A percentile compares a stretch with the other conserved stretches of the same genome.
phyloP scores from a whole-genome alignment of 1,139 yeast species.

The Scheffersomyces quercinus region DNA sequence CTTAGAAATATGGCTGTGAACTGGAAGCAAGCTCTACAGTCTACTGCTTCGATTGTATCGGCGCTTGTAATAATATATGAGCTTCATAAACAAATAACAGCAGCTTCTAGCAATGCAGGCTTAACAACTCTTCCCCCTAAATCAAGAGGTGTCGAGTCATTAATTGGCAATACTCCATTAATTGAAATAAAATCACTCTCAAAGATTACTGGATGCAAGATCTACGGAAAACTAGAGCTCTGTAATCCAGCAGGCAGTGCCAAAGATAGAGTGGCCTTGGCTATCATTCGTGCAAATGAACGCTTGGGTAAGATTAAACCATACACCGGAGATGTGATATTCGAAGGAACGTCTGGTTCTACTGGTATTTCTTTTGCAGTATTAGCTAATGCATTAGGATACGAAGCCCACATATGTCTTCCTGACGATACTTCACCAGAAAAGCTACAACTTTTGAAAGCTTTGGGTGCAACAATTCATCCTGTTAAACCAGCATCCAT shows the following conservation, averaged over 20 bases:
- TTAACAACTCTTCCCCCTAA: slow-evolving; percentile 24
- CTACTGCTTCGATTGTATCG: slow-evolving; percentile 10
- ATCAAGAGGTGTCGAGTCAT: slow-evolving; percentile 44
- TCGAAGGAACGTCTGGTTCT: slow-evolving; percentile 95
- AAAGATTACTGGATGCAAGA: slow-evolving; percentile 71
- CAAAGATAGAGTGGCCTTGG: slow-evolving; percentile 89
- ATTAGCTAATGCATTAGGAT: slow-evolving; percentile 84
- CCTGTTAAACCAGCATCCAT: slow-evolving; percentile 94
- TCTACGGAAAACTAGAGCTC: slow-evolving; percentile 85
- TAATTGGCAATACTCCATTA: slow-evolving; percentile 90
- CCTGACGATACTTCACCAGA: slow-evolving; percentile 94
- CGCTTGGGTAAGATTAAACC: slow-evolving; percentile 57
- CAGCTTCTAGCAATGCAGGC: background rate
- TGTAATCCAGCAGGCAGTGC: slow-evolving; percentile 95
- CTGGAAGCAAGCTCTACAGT: slow-evolving; percentile 7
- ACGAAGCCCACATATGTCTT: slow-evolving; percentile 85
- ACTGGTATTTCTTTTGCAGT: slow-evolving; percentile 94
- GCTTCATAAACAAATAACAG: slow-evolving; percentile 4
- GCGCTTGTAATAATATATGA: slow-evolving; percentile 8
- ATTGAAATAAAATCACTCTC: slow-evolving; percentile 79
- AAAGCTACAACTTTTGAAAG: slow-evolving; percentile 66
- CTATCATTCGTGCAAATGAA: slow-evolving; percentile 75
- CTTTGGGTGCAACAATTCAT: slow-evolving; percentile 84
- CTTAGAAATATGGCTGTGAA: background rate
- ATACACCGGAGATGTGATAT: slow-evolving; percentile 59